These are phyloP conservation scores for Boletus bicolor DNA, from an alignment of 768 basidiomycete genomes.

Conservation along the genomic window DNA sequence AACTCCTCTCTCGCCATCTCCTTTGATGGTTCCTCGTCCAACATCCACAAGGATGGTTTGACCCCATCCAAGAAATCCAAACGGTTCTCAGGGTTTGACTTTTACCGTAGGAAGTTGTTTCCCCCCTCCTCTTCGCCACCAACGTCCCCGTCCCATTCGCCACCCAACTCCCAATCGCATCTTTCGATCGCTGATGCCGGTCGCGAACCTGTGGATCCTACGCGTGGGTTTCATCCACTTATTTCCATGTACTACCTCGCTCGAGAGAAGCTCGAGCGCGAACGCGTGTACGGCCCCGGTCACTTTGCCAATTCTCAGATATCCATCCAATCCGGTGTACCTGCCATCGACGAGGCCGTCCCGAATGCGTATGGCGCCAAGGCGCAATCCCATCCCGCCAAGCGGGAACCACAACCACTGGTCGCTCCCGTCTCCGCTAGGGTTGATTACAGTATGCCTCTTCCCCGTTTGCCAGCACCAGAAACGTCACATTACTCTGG, in stretches of 20 bases:
- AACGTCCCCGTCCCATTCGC: conserved; percentile 55
- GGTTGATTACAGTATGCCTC: conserved; percentile 79
- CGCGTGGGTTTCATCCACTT: conserved; percentile 89
- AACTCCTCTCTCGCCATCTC: conserved; percentile 70
- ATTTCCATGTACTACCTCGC: conserved; percentile 96
- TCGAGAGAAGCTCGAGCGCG: conserved; percentile 92
- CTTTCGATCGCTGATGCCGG: conserved; percentile 47
- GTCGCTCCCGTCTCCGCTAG: conserved; percentile 34
- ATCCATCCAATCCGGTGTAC: conserved; percentile 42
- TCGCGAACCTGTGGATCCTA: conserved; percentile 71
- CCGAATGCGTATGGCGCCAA: conserved; percentile 23
- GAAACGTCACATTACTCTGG: conserved; percentile 79
- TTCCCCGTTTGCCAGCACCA: conserved; percentile 78
- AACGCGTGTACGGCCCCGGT: conserved; percentile 89
- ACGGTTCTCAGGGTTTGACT: conserved; percentile 95
- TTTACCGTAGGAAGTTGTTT: conserved; percentile 88
- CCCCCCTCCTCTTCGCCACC: conserved; percentile 48
- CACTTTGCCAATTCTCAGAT: conserved; percentile 92
- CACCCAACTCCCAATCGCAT: conserved; percentile 56
- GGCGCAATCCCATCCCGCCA: conserved; percentile 30
- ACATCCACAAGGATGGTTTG: conserved; percentile 40
- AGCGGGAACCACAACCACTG: conserved; percentile 29
- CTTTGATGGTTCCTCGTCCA: conserved; percentile 45
- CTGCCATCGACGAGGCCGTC: conserved; percentile 18
- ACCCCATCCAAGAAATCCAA: conserved; percentile 61